Percentiles rank a stretch among this genome's conserved stretches.
phyloP scores from a whole-genome alignment of 208 protist genomes.

The Trypanosoma vivax region DNA sequence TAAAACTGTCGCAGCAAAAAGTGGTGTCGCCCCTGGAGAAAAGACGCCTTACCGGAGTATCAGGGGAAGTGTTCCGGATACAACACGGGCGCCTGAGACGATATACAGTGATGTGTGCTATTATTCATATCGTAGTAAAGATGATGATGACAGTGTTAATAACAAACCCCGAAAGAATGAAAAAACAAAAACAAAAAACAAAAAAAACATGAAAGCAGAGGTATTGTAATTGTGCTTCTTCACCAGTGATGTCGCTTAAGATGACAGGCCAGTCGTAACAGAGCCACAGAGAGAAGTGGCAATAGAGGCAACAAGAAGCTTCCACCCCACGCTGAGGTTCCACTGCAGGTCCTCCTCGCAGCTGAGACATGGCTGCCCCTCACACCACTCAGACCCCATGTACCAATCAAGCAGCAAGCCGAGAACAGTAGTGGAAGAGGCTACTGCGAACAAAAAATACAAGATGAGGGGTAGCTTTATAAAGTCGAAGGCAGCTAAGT shows the following conservation, averaged over 20 bases:
- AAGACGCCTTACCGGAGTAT: too few species aligned
- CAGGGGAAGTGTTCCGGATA: too few species aligned
- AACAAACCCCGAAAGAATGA: too few species aligned
- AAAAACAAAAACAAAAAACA: not conserved
- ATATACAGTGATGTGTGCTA: too few species aligned
- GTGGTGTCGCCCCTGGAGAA: too few species aligned
- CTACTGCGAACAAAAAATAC: constrained; percentile 29
- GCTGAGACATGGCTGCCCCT: not conserved
- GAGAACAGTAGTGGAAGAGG: constrained; percentile 16
- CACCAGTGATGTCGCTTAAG: not conserved
- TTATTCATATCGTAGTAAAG: too few species aligned
- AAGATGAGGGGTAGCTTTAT: constrained; percentile 27
- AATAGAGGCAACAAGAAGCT: not conserved
- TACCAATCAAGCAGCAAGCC: constrained; percentile 31
- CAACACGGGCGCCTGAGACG: too few species aligned
- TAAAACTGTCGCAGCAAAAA: too few species aligned
- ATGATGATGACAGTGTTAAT: too few species aligned
- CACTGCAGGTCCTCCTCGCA: not conserved
- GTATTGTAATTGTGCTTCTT: not conserved
- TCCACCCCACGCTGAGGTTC: constrained; percentile 6
- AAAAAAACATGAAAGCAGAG: not conserved
- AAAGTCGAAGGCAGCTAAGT: constrained; percentile 24
- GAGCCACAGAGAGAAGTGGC: not conserved
- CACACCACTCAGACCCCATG: constrained; percentile 40
- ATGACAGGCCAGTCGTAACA: not conserved